Conservation (phyloP, 108 stramenopile species). For the Skeletonema grethae region DNA sequence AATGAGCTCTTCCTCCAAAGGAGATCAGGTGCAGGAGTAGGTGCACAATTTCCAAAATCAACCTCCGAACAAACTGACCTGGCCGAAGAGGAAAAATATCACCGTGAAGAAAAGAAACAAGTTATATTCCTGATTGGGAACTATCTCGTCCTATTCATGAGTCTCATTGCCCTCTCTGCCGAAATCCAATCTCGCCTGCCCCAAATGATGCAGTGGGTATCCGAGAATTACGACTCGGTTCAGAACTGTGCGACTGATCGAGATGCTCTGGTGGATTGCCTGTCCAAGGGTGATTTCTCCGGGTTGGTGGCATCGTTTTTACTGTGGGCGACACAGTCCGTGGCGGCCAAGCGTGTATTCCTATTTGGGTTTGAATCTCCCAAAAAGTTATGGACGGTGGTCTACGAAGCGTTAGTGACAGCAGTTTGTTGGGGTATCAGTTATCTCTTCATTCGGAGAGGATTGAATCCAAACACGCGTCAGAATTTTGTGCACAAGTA, state of each 20-base stretch:
- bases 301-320: conserved; percentile 80
- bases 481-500: conserved; percentile 74
- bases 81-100: conserved; percentile 9
- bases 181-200: conserved; percentile 83
- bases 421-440: conserved; percentile 86
- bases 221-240: conserved; percentile 75
- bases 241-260: conserved; percentile 80
- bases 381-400: conserved; percentile 80
- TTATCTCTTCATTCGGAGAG: conserved; percentile 84
- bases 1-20: conserved; percentile 34
- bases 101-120: conserved; percentile 71
- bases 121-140: conserved; percentile 79
- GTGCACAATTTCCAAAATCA: neutral
- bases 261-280: conserved; percentile 76
- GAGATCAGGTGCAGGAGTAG: neutral
- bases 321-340: conserved; percentile 74
- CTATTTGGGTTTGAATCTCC: conserved; percentile 87
- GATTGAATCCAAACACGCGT: conserved; percentile 87
- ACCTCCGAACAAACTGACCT: conserved; percentile 6
- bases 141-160: conserved; percentile 81
- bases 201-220: conserved; percentile 68
- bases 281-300: conserved; percentile 78
- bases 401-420: conserved; percentile 81
- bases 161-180: conserved; percentile 79
- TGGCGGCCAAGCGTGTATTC: conserved; percentile 77